These are phyloP conservation scores for Cutaneotrichosporon sp. DNA, from an alignment of 1,284 basidiomycete species.

Conservation along the genomic window DNA sequence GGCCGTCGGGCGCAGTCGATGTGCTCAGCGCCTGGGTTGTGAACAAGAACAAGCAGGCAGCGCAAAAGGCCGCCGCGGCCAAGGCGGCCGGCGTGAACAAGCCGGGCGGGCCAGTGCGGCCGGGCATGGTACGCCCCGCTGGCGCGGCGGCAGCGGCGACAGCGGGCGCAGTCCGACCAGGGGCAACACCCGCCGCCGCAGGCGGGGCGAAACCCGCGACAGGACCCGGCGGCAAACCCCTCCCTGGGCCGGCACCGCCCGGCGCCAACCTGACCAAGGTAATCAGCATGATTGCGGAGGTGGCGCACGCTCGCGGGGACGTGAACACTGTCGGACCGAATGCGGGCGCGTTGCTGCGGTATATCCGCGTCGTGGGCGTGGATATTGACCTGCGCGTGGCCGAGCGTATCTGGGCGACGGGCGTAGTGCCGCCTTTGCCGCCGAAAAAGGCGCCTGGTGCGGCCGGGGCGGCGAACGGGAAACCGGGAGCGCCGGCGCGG, in stretches of 20 bases:
- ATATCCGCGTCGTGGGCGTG: conserved; percentile 42
- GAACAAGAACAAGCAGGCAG: conserved; percentile 41
- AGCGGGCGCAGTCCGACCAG: not conserved
- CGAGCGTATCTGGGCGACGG: conserved; percentile 42
- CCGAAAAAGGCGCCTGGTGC: conserved; percentile 5
- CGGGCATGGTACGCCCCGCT: conserved; percentile 3
- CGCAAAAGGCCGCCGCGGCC: conserved; percentile 25
- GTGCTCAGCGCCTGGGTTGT: conserved; percentile 43
- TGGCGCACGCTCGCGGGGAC: conserved; percentile 42
- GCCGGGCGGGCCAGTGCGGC: not conserved
- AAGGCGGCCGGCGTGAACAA: conserved; percentile 10
- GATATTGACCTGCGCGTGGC: conserved; percentile 42
- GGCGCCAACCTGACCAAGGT: conserved; percentile 42
- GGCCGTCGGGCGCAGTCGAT: conserved; percentile 39
- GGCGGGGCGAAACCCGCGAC: conserved; percentile 2
- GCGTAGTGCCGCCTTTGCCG: conserved; percentile 32
- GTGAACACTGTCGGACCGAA: conserved; percentile 44
- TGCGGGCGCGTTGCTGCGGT: conserved; percentile 36
- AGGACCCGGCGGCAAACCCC: conserved; percentile 10
- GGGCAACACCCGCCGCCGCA: not conserved
- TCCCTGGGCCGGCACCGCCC: conserved; percentile 38
- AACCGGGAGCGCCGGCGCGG: conserved; percentile 3
- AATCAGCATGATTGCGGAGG: conserved; percentile 44
- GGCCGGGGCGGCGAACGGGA: not conserved
- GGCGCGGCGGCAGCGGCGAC: not conserved